Evolutionary conservation across 257 asterid genomes (phyloP).

Genomic region (Solanum piurae): DNA sequence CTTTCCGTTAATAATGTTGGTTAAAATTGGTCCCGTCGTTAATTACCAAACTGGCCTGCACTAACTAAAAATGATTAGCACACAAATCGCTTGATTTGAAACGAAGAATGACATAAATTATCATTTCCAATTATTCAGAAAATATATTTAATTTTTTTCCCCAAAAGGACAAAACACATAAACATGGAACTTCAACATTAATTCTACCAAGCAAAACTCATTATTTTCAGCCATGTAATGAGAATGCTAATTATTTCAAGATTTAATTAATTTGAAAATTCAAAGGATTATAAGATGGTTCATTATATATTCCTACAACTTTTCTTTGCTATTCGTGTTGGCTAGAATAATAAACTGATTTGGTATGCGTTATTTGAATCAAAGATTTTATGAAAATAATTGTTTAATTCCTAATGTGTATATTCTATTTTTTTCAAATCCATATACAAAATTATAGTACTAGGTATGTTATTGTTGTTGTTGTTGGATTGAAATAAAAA

Average conservation of each 20-base stretch:
- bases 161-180: neutral
- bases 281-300: neutral
- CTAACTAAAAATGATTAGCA: neutral
- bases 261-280: neutral
- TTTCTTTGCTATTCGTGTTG: neutral
- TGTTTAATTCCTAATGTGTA: neutral
- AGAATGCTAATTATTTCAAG: neutral
- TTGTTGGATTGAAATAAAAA: neutral
- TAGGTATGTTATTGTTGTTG: neutral
- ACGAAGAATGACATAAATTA: neutral
- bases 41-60: neutral
- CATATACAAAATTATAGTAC: neutral
- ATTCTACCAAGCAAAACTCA: neutral
- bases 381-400: neutral
- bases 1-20: neutral
- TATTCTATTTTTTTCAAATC: neutral
- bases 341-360: neutral
- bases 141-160: neutral
- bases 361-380: neutral
- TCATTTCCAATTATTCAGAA: neutral
- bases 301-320: neutral
- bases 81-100: neutral
- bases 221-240: neutral
- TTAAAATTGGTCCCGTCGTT: neutral
- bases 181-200: neutral